Evolutionary conservation across 148 eudicot species (phyloP).

Genomic region (Gaultheria prostrata): DNA sequence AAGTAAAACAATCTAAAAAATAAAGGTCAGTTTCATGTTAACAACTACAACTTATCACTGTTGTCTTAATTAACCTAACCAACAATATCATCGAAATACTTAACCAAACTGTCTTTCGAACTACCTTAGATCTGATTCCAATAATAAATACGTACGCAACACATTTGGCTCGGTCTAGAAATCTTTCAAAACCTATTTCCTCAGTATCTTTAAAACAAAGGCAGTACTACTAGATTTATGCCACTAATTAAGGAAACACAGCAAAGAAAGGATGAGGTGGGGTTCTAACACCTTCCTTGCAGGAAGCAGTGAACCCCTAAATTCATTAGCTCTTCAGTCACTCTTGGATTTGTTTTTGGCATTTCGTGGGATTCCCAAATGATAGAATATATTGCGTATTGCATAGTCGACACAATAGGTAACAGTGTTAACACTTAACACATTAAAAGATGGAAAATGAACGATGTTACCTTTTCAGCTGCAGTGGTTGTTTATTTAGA

Average conservation of each 20-base stretch:
- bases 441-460: not conserved
- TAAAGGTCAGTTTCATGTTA: not conserved
- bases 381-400: not conserved
- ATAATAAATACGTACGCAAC: not conserved
- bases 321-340: too few relatives aligned
- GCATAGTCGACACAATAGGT: not conserved
- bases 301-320: not conserved
- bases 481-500: slow-evolving; percentile 55
- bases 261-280: not conserved
- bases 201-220: not conserved
- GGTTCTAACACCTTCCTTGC: not conserved
- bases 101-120: not conserved
- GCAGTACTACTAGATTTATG: not conserved
- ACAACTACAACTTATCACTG: not conserved
- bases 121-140: not conserved
- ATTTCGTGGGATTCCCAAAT: not conserved
- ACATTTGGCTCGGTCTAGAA: not conserved
- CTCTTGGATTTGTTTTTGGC: not conserved
- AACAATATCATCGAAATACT: not conserved
- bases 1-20: not conserved
- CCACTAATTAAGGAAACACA: not conserved
- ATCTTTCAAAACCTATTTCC: not conserved
- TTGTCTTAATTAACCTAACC: not conserved
- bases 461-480: slow-evolving; percentile 53
- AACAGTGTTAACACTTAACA: not conserved